Conservation (phyloP, 2,329 filamentous ascomycete genomes). For the Fusarium praegraminearum region DNA sequence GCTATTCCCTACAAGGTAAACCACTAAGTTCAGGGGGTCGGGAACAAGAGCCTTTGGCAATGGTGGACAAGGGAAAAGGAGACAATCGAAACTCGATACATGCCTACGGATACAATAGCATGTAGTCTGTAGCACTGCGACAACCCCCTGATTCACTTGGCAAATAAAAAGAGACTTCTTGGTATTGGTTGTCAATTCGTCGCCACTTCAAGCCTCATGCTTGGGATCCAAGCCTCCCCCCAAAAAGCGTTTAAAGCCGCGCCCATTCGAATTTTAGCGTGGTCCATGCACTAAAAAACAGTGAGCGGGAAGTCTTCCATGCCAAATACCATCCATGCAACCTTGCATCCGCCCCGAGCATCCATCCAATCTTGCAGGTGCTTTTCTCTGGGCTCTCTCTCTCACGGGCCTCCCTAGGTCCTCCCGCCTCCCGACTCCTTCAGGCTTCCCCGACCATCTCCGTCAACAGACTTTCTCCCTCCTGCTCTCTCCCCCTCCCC, state of each 20-base stretch:
- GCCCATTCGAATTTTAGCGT: conserved; percentile 8
- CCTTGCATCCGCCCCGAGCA: neutral
- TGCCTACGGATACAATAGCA: neutral
- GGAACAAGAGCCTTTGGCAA: conserved; percentile 1
- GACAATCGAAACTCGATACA: neutral
- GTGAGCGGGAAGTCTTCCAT: conserved; percentile 1
- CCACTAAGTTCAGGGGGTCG: conserved; percentile 9
- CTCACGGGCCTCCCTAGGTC: conserved; percentile 24
- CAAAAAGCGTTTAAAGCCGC: conserved; percentile 29
- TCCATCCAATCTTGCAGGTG: neutral
- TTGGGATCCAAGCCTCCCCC: neutral
- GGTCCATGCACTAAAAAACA: conserved; percentile 3
- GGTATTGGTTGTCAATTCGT: conserved; percentile 7
- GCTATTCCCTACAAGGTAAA: neutral
- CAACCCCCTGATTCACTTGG: conserved; percentile 33
- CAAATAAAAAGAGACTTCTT: neutral
- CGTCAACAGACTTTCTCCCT: neutral
- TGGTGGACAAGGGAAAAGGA: conserved; percentile 11
- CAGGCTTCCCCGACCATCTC: conserved; percentile 13
- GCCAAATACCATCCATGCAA: conserved; percentile 1
- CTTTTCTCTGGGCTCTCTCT: neutral
- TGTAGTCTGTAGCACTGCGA: neutral
- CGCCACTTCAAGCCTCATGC: conserved; percentile 1
- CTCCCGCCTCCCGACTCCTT: conserved; percentile 23
- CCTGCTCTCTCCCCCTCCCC: neutral